Evolutionary conservation across 129 eudicot genomes (phyloP), one percentile per base, ranked within the genome.

Genomic region (Scalesia atractyloides): DNA sequence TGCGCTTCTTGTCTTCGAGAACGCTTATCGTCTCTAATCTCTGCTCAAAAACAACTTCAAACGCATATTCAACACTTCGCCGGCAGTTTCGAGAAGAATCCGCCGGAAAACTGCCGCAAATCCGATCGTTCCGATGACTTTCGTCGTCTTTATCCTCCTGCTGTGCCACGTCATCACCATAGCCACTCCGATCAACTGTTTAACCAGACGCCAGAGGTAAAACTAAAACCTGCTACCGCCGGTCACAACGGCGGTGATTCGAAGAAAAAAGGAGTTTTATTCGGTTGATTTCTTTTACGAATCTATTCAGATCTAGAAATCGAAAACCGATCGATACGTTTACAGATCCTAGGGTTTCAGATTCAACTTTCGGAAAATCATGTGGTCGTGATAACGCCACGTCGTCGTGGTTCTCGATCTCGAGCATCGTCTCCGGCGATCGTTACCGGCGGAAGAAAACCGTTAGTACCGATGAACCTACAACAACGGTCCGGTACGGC

Each of bases 1-100:
- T 90, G 97, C 78, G 89, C 91, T 26, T 74, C 87, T 41, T 90
- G 97, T 77, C 91, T 90, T 72, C 86, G 87, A 0, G 86, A 91
- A 58, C 91, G 95, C 9, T 77, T 91, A 15, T 19, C 70, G 9
- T 63, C 73, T 24, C 37, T 87, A 9, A 73, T 88, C 68, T 85
- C 83, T 5, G 87, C 84, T 3, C 89, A 90, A 61, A 82, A 83
- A 16, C 79, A 76, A 57, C 79, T 69, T 5, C 81, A 72, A 59
- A 26, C 79, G 4, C 77, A 70, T 22, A 30, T 18, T 62, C 76
- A 50, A 47, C 63, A 17, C 22, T 33, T 33, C 19, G 78, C 49
- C 20, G 78, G 74, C 75, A 80, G 81, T 68, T 73, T 56, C 1
- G 87, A 81, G 17, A 50, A 58, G 17, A 69, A 69, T 60, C 65